These are phyloP conservation scores for Starmerella gropengiesseri DNA, from an alignment of 805 yeast genomes.

Conservation along the genomic window DNA sequence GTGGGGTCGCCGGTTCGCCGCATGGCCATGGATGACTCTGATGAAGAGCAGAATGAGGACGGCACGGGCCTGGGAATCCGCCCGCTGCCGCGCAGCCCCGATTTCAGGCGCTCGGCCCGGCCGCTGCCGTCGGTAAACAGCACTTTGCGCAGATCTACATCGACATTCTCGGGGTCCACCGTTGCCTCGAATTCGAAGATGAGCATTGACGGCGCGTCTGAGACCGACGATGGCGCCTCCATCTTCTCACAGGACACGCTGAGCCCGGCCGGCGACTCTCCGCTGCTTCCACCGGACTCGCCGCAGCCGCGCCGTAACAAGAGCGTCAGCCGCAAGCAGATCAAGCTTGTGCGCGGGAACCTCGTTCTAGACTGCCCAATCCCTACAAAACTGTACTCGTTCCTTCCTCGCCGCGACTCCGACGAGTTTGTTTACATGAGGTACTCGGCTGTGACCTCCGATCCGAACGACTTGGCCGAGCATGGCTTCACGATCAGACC, in stretches of 20 bases:
- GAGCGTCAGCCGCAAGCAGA: slow-evolving; percentile 59
- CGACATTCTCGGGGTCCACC: slow-evolving; percentile 16
- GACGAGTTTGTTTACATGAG: slow-evolving; percentile 95
- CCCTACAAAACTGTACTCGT: slow-evolving; percentile 76
- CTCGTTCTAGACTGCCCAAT: slow-evolving; percentile 88
- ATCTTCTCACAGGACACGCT: slow-evolving; percentile 10
- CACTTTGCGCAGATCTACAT: slow-evolving; percentile 13
- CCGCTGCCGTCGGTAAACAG: slow-evolving; percentile 13
- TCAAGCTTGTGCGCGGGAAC: slow-evolving; percentile 66
- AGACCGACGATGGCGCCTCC: slow-evolving; percentile 13
- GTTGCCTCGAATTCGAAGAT: slow-evolving; percentile 6
- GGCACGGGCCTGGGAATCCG: background rate
- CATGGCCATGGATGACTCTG: slow-evolving; percentile 9
- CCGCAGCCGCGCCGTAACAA: slow-evolving; percentile 52
- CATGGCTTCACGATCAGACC: slow-evolving; percentile 82
- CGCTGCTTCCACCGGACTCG: slow-evolving; percentile 19
- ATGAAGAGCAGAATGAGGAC: slow-evolving; percentile 6
- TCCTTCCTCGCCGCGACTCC: slow-evolving; percentile 74
- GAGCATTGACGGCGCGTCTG: slow-evolving; percentile 4
- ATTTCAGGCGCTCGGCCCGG: slow-evolving; percentile 8
- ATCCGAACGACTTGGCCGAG: slow-evolving; percentile 71
- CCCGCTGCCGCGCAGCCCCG: slow-evolving; percentile 9
- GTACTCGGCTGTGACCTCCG: slow-evolving; percentile 91
- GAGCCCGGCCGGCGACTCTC: slow-evolving; percentile 6
- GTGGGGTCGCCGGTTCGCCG: slow-evolving; percentile 21